Evolutionary conservation across 169 alveolate genomes (phyloP), one percentile per base, ranked within the genome.

Genomic region (Miamiensis avidus): DNA sequence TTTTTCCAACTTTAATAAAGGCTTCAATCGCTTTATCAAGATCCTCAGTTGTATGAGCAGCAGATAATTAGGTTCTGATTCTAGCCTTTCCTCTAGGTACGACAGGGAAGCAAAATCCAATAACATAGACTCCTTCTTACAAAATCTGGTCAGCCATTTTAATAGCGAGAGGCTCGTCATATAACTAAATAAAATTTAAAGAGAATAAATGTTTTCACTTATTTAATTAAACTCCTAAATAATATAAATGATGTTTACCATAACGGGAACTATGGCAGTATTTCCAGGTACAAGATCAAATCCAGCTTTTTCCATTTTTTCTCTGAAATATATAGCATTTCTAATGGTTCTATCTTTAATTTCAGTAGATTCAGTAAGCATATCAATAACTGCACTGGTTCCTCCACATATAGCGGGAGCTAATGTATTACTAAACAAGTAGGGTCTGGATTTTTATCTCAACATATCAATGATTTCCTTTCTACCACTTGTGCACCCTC

Each of bases 351-450:
- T 33, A n/a, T 69, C 88, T 28, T 73, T 34, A 15, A 86, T 78
- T 74, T 76, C 88, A n/a, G 34, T 72, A 69, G 82, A 31, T 69
- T 49, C 65, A n/a, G 74, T 69, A 28, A 92, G 77, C 75, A 81
- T 69, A 6, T 85, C 75, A 27, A 90, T 72, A 28, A 82, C 91
- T 27, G 76, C 89, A 29, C 77, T 29, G 11, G 93, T 69, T 0
- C 89, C 96, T 30, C 93, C 96, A 16, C 82, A 92, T 28, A 92
- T 91, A 25, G 91, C 82, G 0, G 97, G 97, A 0, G 97, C 95
- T 15, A 94, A 76, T 16, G 96, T 84, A 65, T 93, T 94, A 0
- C 92, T 83, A 81, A 94, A 94, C 30, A 94, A 82, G 74, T 92
- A 92, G 27, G 96, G 94, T 69, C 96, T 34, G 28, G 93, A 89